phyloP scores from a whole-genome alignment of 75 land plant genomes.

The Gnetum montanum region DNA sequence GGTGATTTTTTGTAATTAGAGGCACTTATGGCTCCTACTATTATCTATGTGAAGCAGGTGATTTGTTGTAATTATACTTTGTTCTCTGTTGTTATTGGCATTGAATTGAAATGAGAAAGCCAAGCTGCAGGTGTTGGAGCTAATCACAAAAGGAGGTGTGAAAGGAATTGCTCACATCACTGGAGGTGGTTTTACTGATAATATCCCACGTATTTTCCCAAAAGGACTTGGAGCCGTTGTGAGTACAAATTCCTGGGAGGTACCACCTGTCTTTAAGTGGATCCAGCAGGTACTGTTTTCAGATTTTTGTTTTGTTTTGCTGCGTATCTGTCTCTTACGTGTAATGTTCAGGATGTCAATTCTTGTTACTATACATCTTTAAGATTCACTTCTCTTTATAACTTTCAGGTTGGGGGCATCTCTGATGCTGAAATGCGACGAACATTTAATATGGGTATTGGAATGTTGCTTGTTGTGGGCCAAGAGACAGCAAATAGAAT shows the following conservation, averaged over 20 bases:
- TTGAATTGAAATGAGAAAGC: too few relatives aligned
- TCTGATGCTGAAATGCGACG: conserved; percentile 88
- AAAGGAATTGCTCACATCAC: conserved; percentile 99
- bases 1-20: too few relatives aligned
- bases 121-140: conserved; percentile 73
- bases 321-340: too few relatives aligned
- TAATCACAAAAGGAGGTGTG: conserved; percentile 67
- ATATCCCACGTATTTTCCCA: conserved; percentile 93
- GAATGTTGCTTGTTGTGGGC: conserved; percentile 82
- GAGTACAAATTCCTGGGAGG: conserved; percentile 60
- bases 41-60: too few relatives aligned
- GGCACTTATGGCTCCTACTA: too few relatives aligned
- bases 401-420: conserved; percentile 68
- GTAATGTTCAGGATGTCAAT: neutral
- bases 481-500: conserved; percentile 42
- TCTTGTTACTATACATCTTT: too few relatives aligned
- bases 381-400: too few relatives aligned
- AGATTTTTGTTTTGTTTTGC: neutral
- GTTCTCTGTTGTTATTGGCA: too few relatives aligned
- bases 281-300: conserved; percentile 57
- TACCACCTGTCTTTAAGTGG: conserved; percentile 88
- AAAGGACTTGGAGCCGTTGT: conserved; percentile 77
- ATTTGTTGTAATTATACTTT: too few relatives aligned
- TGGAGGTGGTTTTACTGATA: conserved; percentile 98
- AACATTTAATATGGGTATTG: conserved; percentile 98